Evolutionary conservation across 2,329 filamentous ascomycete genomes (phyloP), one percentile per base, ranked within the genome.

Genomic region (Drechslerella coelobrocha): DNA sequence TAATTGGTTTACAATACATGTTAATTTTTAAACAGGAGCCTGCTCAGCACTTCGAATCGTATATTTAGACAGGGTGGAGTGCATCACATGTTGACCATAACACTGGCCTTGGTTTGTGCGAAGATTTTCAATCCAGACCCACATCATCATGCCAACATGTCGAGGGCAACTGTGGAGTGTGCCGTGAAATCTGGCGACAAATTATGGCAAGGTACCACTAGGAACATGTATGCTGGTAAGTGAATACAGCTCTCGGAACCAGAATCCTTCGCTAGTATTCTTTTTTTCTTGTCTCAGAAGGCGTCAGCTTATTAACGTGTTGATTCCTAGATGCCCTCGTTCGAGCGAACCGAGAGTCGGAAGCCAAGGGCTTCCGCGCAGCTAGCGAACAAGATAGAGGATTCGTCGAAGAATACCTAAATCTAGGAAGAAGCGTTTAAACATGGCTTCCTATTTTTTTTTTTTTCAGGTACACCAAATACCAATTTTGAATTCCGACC

Each of bases 21-120:
- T 54, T 63, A 51, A 71, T 54, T n/a, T 50, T 12, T 17, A 9
- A 24, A 23, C n/a, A 71, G 66, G 59, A 59, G 66, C 26, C 47
- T 71, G 10, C 53, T 71, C 12, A 71, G 66, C 59, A 71, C 66
- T 3, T 62, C 66, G 17, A 71, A 71, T 39, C 39, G 66, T 24
- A 71, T 71, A 24, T 71, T 71, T 54, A 59, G 66, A 53, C 66
- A 71, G 63, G 57, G 59, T 47, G 66, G 66, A 54, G 59, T 62
- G 29, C 59, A 63, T 27, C 66, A 71, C 45, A 71, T 71, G 66
- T 48, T 71, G 27, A 63, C 59, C 10, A 63, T 71, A 23, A 71
- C 66, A 14, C 23, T 71, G 23, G 52, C 66, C n/a, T 47, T 71
- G 37, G 66, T 71, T 39, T 71, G 66, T n/a, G 66, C 59, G 4